phyloP scores from a whole-genome alignment of 2,329 filamentous ascomycete genomes.

The Alternaria ventricosa region DNA sequence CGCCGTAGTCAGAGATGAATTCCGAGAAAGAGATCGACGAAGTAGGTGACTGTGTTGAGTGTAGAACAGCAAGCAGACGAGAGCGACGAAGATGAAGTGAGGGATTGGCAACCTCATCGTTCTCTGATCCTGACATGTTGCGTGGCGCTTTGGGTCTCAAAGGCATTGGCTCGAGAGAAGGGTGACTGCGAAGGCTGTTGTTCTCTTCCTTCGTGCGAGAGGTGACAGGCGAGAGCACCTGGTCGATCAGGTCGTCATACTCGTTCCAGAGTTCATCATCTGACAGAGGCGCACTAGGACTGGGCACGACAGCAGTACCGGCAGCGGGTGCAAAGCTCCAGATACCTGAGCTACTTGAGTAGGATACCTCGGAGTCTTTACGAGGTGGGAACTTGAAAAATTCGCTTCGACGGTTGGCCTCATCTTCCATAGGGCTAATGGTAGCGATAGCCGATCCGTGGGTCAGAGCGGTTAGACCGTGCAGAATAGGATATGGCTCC shows the following conservation, averaged over 20 bases:
- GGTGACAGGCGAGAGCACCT: constrained; percentile 61
- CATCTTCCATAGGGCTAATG: constrained; percentile 41
- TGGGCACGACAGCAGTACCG: constrained; percentile 69
- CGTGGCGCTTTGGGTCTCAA: constrained; percentile 32
- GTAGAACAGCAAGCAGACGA: constrained; percentile 58
- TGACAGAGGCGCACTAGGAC: constrained; percentile 65
- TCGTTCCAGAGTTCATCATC: constrained; percentile 96
- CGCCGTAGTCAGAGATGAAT: constrained; percentile 59
- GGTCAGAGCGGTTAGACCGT: constrained; percentile 41
- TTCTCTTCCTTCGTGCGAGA: constrained; percentile 14
- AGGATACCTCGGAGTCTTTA: constrained; percentile 73
- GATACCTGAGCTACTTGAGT: constrained; percentile 70
- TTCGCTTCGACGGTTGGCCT: constrained; percentile 55
- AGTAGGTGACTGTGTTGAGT: constrained; percentile 57
- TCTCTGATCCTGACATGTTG: constrained; percentile 41
- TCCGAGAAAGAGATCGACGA: constrained; percentile 63
- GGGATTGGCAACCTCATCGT: constrained; percentile 31
- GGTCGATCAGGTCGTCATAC: constrained; percentile 86
- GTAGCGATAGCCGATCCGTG: constrained; percentile 50
- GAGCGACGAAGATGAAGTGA: constrained; percentile 57
- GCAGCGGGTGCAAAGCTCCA: constrained; percentile 63
- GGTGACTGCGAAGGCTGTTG: constrained; percentile 23
- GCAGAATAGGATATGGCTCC: constrained; percentile 45
- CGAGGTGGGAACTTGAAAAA: constrained; percentile 77
- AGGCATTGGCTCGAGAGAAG: constrained; percentile 39